A percentile compares a stretch with the other conserved stretches of the same genome.
phyloP scores from a whole-genome alignment of 352 stramenopile genomes.

The Pythium brachiatum region DNA sequence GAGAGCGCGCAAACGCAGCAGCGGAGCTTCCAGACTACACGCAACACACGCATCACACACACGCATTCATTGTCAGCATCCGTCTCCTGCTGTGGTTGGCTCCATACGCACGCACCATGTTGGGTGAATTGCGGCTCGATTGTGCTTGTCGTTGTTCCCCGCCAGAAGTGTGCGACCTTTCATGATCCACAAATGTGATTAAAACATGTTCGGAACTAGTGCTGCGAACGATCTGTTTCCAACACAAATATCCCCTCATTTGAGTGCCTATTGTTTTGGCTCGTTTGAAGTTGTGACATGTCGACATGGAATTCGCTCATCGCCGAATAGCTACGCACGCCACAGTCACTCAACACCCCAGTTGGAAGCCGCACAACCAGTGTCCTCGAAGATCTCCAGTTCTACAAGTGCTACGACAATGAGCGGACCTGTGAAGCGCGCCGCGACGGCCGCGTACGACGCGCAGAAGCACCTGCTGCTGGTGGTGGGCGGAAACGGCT shows the following conservation, averaged over 20 bases:
- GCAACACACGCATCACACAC: background rate
- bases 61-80: no score
- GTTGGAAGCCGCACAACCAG: no score
- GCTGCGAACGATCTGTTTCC: conserved; percentile 2
- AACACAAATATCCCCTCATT: conserved; percentile 14
- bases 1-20: conserved; percentile 27
- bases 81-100: background rate
- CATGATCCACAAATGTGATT: conserved; percentile 16
- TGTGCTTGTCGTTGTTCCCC: no score
- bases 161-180: conserved; percentile 19
- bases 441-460: conserved; percentile 33
- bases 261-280: conserved; percentile 1
- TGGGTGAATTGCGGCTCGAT: no score
- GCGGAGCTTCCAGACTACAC: conserved; percentile 29
- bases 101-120: background rate
- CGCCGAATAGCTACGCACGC: conserved; percentile 1
- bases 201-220: background rate
- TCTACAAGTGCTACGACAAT: no score
- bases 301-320: conserved; percentile 15
- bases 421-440: conserved; percentile 9
- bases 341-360: background rate
- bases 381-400: no score
- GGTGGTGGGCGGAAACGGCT: conserved; percentile 87
- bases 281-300: conserved; percentile 16
- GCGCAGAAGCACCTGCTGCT: conserved; percentile 76